A percentile compares a stretch with the other conserved stretches of the same genome.
phyloP scores from a whole-genome alignment of 192 early-diverging fungal species.

The Chytriomyces hyalinus region DNA sequence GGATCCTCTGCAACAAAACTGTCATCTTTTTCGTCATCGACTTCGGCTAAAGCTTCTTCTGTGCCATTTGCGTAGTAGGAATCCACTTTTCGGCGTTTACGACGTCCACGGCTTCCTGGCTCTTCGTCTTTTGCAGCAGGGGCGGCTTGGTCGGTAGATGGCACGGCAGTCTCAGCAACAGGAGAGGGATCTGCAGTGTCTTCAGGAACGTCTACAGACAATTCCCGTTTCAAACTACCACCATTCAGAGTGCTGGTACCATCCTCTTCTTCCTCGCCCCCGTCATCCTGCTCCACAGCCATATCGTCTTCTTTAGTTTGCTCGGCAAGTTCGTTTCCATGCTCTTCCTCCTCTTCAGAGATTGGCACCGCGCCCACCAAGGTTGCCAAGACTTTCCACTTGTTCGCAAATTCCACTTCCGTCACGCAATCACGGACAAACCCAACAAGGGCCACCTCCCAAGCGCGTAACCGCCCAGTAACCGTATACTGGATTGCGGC shows the following conservation, averaged over 20 bases:
- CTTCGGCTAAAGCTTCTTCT: background rate
- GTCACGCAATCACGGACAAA: constrained; percentile 46
- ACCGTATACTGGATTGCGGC: constrained; percentile 1
- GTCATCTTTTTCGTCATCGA: background rate
- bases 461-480: constrained; percentile 46
- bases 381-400: constrained; percentile 41
- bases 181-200: background rate
- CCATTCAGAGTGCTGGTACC: background rate
- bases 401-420: constrained; percentile 23
- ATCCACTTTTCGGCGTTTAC: constrained; percentile 29
- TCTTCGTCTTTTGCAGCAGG: background rate
- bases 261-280: constrained; percentile 15
- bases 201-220: background rate
- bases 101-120: constrained; percentile 5
- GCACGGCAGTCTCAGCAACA: too few relatives aligned
- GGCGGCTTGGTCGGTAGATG: constrained; percentile 19
- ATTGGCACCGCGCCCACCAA: constrained; percentile 22
- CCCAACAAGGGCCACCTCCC: constrained; percentile 59
- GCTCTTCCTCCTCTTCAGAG: constrained; percentile 56
- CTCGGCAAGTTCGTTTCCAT: constrained; percentile 70
- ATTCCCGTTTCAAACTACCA: background rate
- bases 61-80: constrained; percentile 6
- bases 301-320: constrained; percentile 75
- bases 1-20: constrained; percentile 1
- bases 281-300: constrained; percentile 60